phyloP scores from a whole-genome alignment of 805 yeast genomes.

The Candida maesae region DNA sequence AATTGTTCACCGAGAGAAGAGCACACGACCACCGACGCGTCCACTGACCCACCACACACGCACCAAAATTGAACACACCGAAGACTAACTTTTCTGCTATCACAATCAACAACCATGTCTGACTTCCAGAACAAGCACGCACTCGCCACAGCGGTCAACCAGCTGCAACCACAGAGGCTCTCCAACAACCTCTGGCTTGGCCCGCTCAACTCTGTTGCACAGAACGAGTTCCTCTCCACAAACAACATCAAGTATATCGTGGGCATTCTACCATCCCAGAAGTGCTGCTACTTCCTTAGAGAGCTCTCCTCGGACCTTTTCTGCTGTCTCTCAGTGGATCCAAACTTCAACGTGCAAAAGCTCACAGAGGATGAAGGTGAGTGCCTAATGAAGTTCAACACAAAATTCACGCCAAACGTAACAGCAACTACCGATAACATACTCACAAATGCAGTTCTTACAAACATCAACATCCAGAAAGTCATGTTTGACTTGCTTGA shows the following conservation, averaged over 20 bases:
- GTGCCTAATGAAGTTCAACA: constrained; percentile 24
- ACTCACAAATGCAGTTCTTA: constrained; percentile 22
- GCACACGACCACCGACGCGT: too few species aligned
- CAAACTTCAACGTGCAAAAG: constrained; percentile 30
- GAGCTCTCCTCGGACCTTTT: constrained; percentile 25
- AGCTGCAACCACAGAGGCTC: constrained; percentile 38
- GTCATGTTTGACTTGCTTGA: constrained; percentile 21
- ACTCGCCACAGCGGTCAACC: constrained; percentile 25
- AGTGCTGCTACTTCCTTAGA: constrained; percentile 29
- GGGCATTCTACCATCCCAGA: constrained; percentile 33
- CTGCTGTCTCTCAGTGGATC: constrained; percentile 33
- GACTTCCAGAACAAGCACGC: constrained; percentile 27
- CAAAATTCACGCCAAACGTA: constrained; percentile 24
- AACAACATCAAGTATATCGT: constrained; percentile 38
- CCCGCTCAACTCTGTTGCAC: constrained; percentile 40
- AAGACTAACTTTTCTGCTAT: too few species aligned
- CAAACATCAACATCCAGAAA: constrained; percentile 26
- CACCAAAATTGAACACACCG: too few species aligned
- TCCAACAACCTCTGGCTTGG: constrained; percentile 43
- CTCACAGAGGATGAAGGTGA: constrained; percentile 27
- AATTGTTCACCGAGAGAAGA: constrained; percentile 2
- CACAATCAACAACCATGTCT: constrained; percentile 7
- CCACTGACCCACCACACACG: not conserved
- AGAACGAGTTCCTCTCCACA: constrained; percentile 33
- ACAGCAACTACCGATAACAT: constrained; percentile 20